Base-by-base conservation (phyloP, 2,329 filamentous ascomycete species). In the Calonectria naviculata region DNA sequence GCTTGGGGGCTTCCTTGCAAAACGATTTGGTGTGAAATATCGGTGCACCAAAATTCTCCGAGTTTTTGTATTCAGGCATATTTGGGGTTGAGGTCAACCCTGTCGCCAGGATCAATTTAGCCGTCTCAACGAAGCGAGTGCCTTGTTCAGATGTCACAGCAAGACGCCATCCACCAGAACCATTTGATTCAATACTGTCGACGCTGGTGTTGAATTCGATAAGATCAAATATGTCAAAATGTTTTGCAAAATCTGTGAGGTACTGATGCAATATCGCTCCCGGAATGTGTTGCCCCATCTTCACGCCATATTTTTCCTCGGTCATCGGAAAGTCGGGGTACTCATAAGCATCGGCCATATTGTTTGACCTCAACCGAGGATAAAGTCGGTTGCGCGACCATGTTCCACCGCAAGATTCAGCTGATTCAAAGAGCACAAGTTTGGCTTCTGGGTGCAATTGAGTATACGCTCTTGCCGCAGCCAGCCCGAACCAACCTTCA, bases 121-220 rank as follows among this genome's bases (percentile, higher is more conserved):
- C 76, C 0, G 84, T 78, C 0, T 69, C 64, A 17, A 84, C 65
- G 5, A 21, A 42, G 2, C 65, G 65, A 26, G 49, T 60, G 28
- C 65, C 66, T 0, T 63, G 13, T 0, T 69, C 60, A 0, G 62
- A 63, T 0, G 58, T 72, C 8, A 76, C 68, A 0, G 67, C 68
- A 5, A 80, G 34, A 8, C 70, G 72, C 74, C 78, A 80, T 4
- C 72, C 75, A 0, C 67, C 46, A 12, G 71, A 65, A 0, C 44
- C 63, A n/a, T 72, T 78, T 1, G 76, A 68, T 42, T 80, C 76
- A 1, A 88, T 85, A 3, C 83, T 80, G 6, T 86, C 83, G 1
- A 92, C 89, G 12, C 79, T 84, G 0, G 87, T 87, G 31, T 86
- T 81, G 63, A 91, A 86, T 5, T 85, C 84, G 8, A 89, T 86